phyloP scores from a whole-genome alignment of 352 stramenopile genomes.

The Pythium biforme region DNA sequence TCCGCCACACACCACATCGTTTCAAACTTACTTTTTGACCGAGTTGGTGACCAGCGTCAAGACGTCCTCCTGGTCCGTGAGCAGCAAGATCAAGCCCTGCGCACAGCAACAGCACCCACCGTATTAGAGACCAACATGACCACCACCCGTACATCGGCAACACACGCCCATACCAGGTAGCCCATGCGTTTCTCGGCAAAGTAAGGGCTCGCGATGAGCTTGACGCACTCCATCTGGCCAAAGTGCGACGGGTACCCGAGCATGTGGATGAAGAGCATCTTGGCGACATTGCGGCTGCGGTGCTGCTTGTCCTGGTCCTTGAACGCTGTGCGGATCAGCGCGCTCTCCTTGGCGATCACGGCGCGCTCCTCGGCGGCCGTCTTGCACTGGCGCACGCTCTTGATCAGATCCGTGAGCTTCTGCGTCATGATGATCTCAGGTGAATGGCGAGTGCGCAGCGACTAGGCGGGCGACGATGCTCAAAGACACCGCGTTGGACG shows the following conservation, averaged over 20 bases:
- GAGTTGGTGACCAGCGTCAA: constrained; percentile 99
- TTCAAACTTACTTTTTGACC: constrained; percentile 93
- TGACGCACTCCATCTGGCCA: constrained; percentile 99
- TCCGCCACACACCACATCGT: too few species aligned
- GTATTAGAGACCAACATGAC: not conserved
- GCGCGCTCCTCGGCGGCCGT: constrained; percentile 98
- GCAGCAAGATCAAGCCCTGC: constrained; percentile 94
- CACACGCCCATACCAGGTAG: constrained; percentile 89
- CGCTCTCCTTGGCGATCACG: constrained; percentile 99
- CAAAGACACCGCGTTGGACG: constrained; percentile 1
- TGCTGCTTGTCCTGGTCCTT: constrained; percentile 97
- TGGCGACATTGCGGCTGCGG: constrained; percentile 98
- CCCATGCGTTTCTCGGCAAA: constrained; percentile 99
- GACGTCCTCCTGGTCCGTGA: constrained; percentile 99
- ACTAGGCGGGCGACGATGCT: not conserved
- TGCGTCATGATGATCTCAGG: constrained; percentile 90
- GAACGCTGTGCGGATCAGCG: constrained; percentile 98
- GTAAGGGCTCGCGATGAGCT: constrained; percentile 98
- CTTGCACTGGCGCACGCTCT: constrained; percentile 97
- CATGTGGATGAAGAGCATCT: constrained; percentile 99
- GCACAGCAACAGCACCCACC: not conserved
- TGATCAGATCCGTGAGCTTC: constrained; percentile 98
- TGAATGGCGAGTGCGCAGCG: not conserved
- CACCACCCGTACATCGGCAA: not conserved
- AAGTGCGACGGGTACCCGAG: constrained; percentile 99